phyloP scores from a whole-genome alignment of 1,284 basidiomycete genomes.

The Chondrostereum purpureum region DNA sequence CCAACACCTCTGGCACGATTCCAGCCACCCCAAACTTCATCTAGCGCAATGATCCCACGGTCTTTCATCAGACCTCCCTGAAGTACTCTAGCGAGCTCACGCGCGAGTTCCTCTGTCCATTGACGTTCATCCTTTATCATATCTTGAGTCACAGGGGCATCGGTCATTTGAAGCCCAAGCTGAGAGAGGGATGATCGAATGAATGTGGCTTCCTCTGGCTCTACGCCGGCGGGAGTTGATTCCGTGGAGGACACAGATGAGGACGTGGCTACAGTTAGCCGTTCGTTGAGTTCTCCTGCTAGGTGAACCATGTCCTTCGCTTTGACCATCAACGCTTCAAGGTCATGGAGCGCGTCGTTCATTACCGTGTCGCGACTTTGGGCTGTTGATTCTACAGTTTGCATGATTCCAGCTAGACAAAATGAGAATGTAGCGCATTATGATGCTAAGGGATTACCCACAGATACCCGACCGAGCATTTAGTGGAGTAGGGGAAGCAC shows the following conservation, averaged over 20 bases:
- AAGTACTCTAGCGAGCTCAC: slow-evolving; percentile 76
- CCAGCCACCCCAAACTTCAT: slow-evolving; percentile 98
- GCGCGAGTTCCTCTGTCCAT: slow-evolving; percentile 80
- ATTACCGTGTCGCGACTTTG: slow-evolving; percentile 63
- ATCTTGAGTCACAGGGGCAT: slow-evolving; percentile 82
- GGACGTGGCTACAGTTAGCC: slow-evolving; percentile 57
- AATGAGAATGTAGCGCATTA: slow-evolving; percentile 9
- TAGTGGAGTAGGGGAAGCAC: slow-evolving; percentile 15
- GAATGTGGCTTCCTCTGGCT: slow-evolving; percentile 79
- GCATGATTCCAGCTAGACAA: slow-evolving; percentile 77
- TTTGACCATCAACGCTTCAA: slow-evolving; percentile 88
- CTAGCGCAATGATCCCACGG: slow-evolving; percentile 79
- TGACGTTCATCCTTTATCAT: slow-evolving; percentile 81
- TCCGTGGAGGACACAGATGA: no score
- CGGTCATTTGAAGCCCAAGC: slow-evolving; percentile 73
- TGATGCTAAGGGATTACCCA: slow-evolving; percentile 26
- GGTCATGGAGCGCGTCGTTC: slow-evolving; percentile 77
- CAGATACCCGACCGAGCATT: slow-evolving; percentile 44
- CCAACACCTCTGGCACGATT: slow-evolving; percentile 92
- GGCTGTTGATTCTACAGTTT: slow-evolving; percentile 63
- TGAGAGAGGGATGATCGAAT: slow-evolving; percentile 86
- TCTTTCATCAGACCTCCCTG: slow-evolving; percentile 46
- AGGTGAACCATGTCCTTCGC: slow-evolving; percentile 91
- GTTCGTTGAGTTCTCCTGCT: slow-evolving; percentile 83
- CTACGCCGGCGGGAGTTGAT: slow-evolving; percentile 19